Evolutionary conservation across 495 filamentous ascomycete genomes (phyloP).

Genomic region (Cryomyces minteri): DNA sequence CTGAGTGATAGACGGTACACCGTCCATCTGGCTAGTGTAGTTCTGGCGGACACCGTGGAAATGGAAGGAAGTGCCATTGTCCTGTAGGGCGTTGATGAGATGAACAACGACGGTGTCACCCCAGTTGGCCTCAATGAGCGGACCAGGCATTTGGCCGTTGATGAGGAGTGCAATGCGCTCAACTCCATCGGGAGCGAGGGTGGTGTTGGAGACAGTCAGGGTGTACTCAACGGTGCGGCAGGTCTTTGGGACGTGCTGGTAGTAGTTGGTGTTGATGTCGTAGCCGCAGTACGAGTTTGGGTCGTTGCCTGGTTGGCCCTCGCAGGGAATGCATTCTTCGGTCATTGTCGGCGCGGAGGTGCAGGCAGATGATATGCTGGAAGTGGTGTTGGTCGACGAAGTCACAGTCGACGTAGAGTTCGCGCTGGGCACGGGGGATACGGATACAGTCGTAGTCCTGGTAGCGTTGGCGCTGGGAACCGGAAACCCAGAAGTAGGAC

Average conservation of each 20-base stretch:
- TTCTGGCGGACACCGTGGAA: constrained; percentile 33
- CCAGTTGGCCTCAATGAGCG: constrained; percentile 19
- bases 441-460: neutral
- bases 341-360: constrained; percentile 5
- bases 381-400: neutral
- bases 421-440: too few species aligned
- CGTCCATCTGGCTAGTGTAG: constrained; percentile 26
- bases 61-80: constrained; percentile 29
- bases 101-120: constrained; percentile 19
- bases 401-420: neutral
- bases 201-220: constrained; percentile 16
- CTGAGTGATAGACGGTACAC: constrained; percentile 25
- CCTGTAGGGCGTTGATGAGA: constrained; percentile 14
- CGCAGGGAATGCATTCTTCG: constrained; percentile 15
- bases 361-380: neutral
- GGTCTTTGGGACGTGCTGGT: constrained; percentile 16
- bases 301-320: constrained; percentile 15
- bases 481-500: neutral
- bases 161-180: constrained; percentile 11
- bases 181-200: constrained; percentile 18
- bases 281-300: constrained; percentile 15
- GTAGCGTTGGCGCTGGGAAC: neutral
- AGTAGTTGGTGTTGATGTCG: constrained; percentile 17
- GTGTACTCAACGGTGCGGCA: constrained; percentile 14
- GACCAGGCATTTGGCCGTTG: constrained; percentile 20